Conservation (phyloP, 2,329 filamentous ascomycete species). For the Blumeria graminis region DNA sequence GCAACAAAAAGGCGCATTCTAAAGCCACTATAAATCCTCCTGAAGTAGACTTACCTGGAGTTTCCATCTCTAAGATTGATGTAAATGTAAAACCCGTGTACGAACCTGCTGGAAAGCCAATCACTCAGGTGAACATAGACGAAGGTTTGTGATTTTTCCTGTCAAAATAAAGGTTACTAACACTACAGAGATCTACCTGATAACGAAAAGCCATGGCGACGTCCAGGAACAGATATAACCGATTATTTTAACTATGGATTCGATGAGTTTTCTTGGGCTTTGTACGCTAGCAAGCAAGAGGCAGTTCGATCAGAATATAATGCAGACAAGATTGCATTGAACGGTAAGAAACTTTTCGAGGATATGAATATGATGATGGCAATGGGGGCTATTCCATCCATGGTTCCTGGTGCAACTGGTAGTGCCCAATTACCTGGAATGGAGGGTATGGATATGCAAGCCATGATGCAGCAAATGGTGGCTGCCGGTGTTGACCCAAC, state of each 20-base stretch:
- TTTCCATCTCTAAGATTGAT: slow-evolving; percentile 63
- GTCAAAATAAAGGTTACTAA: no score
- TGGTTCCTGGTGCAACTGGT: slow-evolving; percentile 18
- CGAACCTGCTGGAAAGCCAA: slow-evolving; percentile 55
- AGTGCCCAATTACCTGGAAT: slow-evolving; percentile 25
- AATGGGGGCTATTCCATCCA: slow-evolving; percentile 24
- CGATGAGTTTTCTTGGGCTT: slow-evolving; percentile 92
- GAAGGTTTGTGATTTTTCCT: slow-evolving; percentile 20
- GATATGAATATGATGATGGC: slow-evolving; percentile 46
- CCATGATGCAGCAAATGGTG: slow-evolving; percentile 50
- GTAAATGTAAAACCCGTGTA: slow-evolving; percentile 64
- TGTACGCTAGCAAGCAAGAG: slow-evolving; percentile 79
- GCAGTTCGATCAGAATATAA: slow-evolving; percentile 51
- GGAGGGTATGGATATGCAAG: slow-evolving; percentile 45
- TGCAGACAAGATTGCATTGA: slow-evolving; percentile 35
- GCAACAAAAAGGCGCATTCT: slow-evolving; percentile 22
- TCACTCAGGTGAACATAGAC: slow-evolving; percentile 53
- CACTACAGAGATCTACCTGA: slow-evolving; percentile 33
- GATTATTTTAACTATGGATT: slow-evolving; percentile 99
- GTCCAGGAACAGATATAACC: slow-evolving; percentile 78
- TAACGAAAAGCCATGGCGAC: slow-evolving; percentile 84
- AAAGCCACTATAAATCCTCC: slow-evolving; percentile 15
- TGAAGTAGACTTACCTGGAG: slow-evolving; percentile 31
- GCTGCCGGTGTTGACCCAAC: slow-evolving; percentile 37
- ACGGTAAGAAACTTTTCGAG: slow-evolving; percentile 58